These are phyloP conservation scores for Candida golubevii DNA, from an alignment of 805 yeast species.

Conservation along the genomic window DNA sequence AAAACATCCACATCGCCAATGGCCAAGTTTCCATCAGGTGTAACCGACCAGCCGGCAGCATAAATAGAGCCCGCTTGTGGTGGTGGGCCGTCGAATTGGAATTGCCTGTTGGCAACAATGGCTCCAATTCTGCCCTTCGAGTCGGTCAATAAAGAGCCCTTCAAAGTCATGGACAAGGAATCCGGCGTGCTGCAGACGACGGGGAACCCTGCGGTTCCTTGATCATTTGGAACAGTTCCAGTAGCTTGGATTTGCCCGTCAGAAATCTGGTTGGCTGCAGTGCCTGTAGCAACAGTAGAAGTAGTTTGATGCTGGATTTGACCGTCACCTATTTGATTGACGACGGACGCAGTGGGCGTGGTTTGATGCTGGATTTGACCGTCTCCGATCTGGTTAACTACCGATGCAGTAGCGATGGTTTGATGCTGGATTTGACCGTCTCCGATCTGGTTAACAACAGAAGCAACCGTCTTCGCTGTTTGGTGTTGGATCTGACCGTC, in stretches of 20 bases:
- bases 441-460: conserved; percentile 14
- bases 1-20: conserved; percentile 57
- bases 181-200: conserved; percentile 21
- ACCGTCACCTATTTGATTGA: conserved; percentile 17
- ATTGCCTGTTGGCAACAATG: conserved; percentile 77
- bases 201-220: conserved; percentile 8
- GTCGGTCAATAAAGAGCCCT: conserved; percentile 51
- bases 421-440: conserved; percentile 18
- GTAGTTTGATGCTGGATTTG: conserved; percentile 18
- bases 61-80: conserved; percentile 54
- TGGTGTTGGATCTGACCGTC: conserved; percentile 15
- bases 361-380: conserved; percentile 44
- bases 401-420: conserved; percentile 23
- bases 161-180: conserved; percentile 53
- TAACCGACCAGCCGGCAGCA: conserved; percentile 40
- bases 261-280: conserved; percentile 19
- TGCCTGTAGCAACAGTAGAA: conserved; percentile 13
- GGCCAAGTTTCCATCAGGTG: conserved; percentile 56
- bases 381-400: conserved; percentile 43
- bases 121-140: conserved; percentile 66
- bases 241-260: conserved; percentile 33
- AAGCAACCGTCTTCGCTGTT: conserved; percentile 8
- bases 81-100: conserved; percentile 77
- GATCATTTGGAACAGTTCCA: conserved; percentile 27
- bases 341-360: conserved; percentile 23